phyloP scores from a whole-genome alignment of 345 rosid species.

The Pistacia integerrima region DNA sequence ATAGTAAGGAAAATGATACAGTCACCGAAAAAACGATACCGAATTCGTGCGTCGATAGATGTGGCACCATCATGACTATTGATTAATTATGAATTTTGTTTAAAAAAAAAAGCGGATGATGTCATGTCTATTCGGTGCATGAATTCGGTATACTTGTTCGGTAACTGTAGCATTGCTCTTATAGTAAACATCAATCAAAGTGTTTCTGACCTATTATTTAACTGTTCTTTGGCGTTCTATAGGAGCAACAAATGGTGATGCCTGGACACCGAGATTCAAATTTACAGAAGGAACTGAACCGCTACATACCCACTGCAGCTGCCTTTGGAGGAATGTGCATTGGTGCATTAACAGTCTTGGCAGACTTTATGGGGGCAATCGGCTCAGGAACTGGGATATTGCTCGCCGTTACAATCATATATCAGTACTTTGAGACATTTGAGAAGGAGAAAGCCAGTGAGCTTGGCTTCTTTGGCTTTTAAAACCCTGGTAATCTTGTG shows the following conservation, averaged over 20 bases:
- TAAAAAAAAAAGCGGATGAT: no score
- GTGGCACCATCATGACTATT: no score
- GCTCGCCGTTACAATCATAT: conserved; percentile 71
- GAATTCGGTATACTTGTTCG: no score
- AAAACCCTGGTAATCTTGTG: conserved; percentile 9
- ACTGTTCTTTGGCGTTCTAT: neutral
- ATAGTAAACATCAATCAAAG: neutral
- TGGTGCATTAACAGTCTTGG: conserved; percentile 73
- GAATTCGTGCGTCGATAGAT: no score
- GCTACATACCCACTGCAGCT: conserved; percentile 80
- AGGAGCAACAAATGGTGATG: conserved; percentile 95
- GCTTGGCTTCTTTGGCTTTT: conserved; percentile 79
- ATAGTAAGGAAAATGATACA: no score
- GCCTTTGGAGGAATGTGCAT: conserved; percentile 83
- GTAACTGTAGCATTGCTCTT: no score
- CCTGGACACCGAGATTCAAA: conserved; percentile 75
- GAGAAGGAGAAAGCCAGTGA: conserved; percentile 82
- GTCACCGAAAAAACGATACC: no score
- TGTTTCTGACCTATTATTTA: conserved; percentile 4
- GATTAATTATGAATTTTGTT: no score
- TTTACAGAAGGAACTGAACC: conserved; percentile 68
- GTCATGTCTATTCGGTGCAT: no score
- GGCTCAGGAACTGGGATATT: conserved; percentile 80
- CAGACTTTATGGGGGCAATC: conserved; percentile 83
- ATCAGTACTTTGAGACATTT: conserved; percentile 70